Conservation (phyloP, 2,329 filamentous ascomycete genomes). For the Paecilomyces fulvus region DNA sequence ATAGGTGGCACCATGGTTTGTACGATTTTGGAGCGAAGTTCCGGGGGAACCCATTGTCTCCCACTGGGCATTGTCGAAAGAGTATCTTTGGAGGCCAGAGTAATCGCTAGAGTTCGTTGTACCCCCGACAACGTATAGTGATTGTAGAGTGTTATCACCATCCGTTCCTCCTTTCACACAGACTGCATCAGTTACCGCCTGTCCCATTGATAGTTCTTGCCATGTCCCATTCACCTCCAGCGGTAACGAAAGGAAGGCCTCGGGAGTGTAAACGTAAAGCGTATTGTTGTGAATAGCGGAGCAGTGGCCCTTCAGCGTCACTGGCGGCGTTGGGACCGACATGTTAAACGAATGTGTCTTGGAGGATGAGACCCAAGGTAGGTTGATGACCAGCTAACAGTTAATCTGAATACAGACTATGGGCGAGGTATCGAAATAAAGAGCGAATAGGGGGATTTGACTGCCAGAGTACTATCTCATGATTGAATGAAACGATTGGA, state of each 20-base stretch:
- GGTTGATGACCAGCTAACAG: conserved; percentile 4
- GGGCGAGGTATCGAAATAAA: conserved; percentile 8
- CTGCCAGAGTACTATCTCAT: conserved; percentile 32
- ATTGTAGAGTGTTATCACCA: conserved; percentile 50
- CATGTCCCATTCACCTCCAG: conserved; percentile 64
- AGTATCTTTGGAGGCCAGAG: conserved; percentile 64
- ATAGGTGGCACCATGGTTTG: conserved; percentile 68
- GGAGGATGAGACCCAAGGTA: conserved; percentile 15
- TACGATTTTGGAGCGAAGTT: conserved; percentile 56
- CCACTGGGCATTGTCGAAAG: conserved; percentile 51
- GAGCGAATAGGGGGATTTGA: conserved; percentile 14
- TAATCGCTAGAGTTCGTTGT: conserved; percentile 51
- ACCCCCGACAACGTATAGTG: conserved; percentile 76
- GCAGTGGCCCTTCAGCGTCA: conserved; percentile 67
- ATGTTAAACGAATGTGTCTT: conserved; percentile 39
- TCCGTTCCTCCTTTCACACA: conserved; percentile 64
- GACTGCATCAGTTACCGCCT: conserved; percentile 62
- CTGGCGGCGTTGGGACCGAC: conserved; percentile 62
- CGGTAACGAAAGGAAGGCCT: conserved; percentile 65
- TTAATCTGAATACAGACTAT: neutral
- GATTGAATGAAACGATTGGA: conserved; percentile 7
- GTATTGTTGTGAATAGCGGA: conserved; percentile 72
- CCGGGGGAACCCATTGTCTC: conserved; percentile 43
- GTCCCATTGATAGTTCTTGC: conserved; percentile 56
- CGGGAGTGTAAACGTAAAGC: conserved; percentile 71